Evolutionary conservation across 2,329 filamentous ascomycete genomes (phyloP).

Genomic region (Colletotrichum sp.): DNA sequence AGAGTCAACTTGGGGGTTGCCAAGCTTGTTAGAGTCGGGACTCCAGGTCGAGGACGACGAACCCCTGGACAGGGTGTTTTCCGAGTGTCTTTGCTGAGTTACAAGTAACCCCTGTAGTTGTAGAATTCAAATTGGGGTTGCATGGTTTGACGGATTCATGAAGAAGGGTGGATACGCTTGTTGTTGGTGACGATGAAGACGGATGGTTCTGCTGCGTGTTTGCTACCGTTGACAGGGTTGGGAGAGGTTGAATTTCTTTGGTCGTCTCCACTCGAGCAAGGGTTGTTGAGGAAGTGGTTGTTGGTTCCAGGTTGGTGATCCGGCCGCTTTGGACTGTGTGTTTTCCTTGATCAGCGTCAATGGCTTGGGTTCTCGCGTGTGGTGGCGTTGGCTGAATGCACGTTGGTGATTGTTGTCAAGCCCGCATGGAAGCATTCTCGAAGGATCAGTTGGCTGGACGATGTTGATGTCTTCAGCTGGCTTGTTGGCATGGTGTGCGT

Average conservation of each 20-base stretch:
- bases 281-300: background rate
- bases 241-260: background rate
- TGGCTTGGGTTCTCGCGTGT: background rate
- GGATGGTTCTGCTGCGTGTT: background rate
- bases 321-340: background rate
- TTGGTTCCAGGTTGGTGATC: background rate
- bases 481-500: background rate
- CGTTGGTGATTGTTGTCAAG: background rate
- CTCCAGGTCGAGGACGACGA: background rate
- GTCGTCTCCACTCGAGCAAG: background rate
- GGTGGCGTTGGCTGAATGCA: background rate
- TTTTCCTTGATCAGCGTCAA: background rate
- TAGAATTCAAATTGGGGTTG: background rate
- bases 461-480: background rate
- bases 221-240: conserved; percentile 2
- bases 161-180: background rate
- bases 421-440: background rate
- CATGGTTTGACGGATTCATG: background rate
- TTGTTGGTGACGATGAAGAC: background rate
- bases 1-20: background rate
- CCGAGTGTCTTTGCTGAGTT: background rate
- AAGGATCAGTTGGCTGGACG: background rate
- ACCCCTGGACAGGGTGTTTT: background rate
- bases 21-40: background rate
- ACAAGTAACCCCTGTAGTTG: background rate